Evolutionary conservation across 106 monocot genomes (phyloP).

Genomic region (Cymbidium sinense): DNA sequence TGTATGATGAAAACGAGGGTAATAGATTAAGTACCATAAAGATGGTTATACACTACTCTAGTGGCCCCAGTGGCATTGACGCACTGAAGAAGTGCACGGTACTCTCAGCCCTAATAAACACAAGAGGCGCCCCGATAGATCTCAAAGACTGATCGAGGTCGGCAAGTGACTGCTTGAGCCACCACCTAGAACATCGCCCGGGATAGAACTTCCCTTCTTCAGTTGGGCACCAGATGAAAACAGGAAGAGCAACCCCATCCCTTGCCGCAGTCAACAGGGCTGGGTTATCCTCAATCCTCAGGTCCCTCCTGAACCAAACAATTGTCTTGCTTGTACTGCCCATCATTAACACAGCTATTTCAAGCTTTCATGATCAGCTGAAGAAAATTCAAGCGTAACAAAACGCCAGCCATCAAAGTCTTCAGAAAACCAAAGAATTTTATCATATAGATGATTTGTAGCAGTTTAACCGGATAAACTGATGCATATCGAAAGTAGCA

Average conservation of each 20-base stretch:
- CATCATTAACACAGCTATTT: constrained; percentile 17
- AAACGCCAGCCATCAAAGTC: too few species aligned
- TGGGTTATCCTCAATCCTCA: constrained; percentile 91
- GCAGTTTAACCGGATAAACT: too few species aligned
- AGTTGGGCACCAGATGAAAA: constrained; percentile 80
- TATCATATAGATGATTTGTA: too few species aligned
- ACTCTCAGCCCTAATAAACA: constrained; percentile 60
- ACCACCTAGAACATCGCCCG: constrained; percentile 80
- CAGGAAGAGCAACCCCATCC: constrained; percentile 57
- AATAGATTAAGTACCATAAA: constrained; percentile 48
- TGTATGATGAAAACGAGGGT: neutral
- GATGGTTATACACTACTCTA: constrained; percentile 72
- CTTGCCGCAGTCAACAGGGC: constrained; percentile 54
- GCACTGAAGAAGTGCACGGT: constrained; percentile 67
- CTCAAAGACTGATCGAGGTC: constrained; percentile 51
- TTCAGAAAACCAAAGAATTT: too few species aligned
- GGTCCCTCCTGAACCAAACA: constrained; percentile 90
- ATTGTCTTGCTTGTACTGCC: constrained; percentile 41
- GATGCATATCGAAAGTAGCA: too few species aligned
- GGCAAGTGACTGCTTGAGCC: constrained; percentile 85
- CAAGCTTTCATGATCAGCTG: neutral
- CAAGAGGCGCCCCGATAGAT: constrained; percentile 54
- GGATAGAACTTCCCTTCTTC: constrained; percentile 85
- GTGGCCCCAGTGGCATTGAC: constrained; percentile 45
- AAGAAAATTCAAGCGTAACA: too few species aligned